These are phyloP conservation scores for Flaveria robusta DNA, from an alignment of 129 eudicot genomes.

Conservation along the genomic window DNA sequence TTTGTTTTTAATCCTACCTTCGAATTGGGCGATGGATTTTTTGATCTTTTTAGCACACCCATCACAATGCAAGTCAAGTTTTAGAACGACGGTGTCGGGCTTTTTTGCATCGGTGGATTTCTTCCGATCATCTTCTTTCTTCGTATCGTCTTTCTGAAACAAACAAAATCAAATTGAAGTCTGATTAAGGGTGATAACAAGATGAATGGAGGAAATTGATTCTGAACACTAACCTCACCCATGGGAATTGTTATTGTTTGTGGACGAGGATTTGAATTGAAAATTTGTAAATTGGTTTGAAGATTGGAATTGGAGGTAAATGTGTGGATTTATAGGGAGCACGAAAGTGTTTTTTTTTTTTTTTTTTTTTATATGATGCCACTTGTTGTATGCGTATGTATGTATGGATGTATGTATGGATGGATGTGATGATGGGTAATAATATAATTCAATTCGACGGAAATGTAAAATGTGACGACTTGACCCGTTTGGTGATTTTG, in stretches of 20 bases:
- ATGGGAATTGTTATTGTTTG: conserved; percentile 10
- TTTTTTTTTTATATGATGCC: neutral
- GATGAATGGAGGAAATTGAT: neutral
- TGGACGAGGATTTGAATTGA: neutral
- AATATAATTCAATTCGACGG: neutral
- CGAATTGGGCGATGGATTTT: conserved; percentile 46
- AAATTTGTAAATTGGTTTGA: conserved; percentile 35
- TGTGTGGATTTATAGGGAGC: conserved; percentile 42
- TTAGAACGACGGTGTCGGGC: conserved; percentile 54
- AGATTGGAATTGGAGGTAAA: conserved; percentile 48
- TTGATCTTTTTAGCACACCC: conserved; percentile 67
- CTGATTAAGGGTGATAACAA: neutral
- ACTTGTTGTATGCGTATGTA: conserved; percentile 16
- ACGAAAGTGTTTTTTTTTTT: neutral
- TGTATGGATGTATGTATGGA: conserved; percentile 21
- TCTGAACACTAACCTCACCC: conserved; percentile 51
- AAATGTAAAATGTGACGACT: neutral
- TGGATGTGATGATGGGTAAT: neutral
- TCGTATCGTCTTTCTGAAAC: conserved; percentile 47
- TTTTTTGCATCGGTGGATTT: conserved; percentile 38
- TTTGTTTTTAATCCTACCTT: conserved; percentile 40
- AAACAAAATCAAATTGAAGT: neutral
- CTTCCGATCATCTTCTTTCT: conserved; percentile 45
- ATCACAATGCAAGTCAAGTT: conserved; percentile 76
- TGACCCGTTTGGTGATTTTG: conserved; percentile 17